phyloP scores from a whole-genome alignment of 176 grass and related monocot genomes.

The Aegilops tauschii region DNA sequence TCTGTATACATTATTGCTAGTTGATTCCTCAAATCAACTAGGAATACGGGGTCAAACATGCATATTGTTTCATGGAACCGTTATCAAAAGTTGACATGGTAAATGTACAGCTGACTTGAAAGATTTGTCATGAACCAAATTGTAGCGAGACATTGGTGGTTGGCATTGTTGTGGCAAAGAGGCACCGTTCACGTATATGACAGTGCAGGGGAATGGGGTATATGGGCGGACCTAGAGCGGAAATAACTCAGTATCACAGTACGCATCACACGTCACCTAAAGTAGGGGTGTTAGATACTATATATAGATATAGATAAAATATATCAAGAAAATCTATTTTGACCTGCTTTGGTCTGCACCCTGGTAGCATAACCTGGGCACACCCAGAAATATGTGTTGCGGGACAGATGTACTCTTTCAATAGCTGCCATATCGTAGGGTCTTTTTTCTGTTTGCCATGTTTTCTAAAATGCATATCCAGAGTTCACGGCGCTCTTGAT shows the following conservation, averaged over 20 bases:
- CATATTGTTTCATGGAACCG: neutral
- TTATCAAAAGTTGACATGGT: neutral
- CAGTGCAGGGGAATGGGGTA: no score
- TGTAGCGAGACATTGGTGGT: neutral
- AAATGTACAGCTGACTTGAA: neutral
- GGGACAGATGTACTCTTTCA: neutral
- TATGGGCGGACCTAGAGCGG: no score
- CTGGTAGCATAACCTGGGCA: neutral
- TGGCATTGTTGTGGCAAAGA: neutral
- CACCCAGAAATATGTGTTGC: neutral
- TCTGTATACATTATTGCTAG: neutral
- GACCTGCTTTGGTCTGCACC: neutral
- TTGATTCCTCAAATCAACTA: slow-evolving; percentile 13
- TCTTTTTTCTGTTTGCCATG: neutral
- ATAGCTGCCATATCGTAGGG: neutral
- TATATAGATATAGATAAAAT: neutral
- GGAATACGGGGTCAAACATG: neutral
- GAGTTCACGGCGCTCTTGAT: slow-evolving; percentile 3
- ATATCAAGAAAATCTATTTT: neutral
- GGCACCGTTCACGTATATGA: neutral
- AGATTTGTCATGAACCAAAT: slow-evolving; percentile 4
- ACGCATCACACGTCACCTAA: no score
- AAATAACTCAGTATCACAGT: no score
- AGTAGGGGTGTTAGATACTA: no score
- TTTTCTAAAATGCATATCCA: slow-evolving; percentile 5